Conservation (phyloP, 805 yeast genomes). For the Yamadazyma akitaensis region DNA sequence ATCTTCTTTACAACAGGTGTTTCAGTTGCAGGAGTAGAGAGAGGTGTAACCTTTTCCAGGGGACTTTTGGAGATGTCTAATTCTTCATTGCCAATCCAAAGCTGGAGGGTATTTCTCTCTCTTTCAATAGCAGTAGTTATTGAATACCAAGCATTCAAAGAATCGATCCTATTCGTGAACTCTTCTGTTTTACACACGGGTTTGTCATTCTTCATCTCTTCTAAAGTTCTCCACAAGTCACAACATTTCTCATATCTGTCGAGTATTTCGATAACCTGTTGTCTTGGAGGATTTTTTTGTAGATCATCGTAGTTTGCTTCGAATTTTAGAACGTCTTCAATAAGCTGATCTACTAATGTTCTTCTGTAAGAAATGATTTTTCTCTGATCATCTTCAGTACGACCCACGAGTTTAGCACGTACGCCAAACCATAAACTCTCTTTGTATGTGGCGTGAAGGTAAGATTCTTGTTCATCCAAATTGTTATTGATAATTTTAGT, state of each 20-base stretch:
- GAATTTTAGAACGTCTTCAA: constrained; percentile 67
- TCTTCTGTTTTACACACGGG: constrained; percentile 64
- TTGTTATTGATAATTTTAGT: constrained; percentile 57
- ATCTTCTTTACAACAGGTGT: constrained; percentile 23
- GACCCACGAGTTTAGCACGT: constrained; percentile 74
- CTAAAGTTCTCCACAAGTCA: constrained; percentile 72
- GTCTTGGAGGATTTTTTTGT: constrained; percentile 26
- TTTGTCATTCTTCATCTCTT: constrained; percentile 75
- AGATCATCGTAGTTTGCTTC: constrained; percentile 46
- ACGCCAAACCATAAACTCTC: constrained; percentile 87
- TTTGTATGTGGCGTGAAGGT: constrained; percentile 53
- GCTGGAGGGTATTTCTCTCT: constrained; percentile 56
- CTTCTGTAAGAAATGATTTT: constrained; percentile 66
- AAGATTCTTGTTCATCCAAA: constrained; percentile 42
- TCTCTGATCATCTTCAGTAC: constrained; percentile 76
- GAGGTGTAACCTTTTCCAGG: constrained; percentile 16
- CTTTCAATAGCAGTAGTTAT: constrained; percentile 65
- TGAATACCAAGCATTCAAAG: constrained; percentile 80
- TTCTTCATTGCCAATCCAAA: constrained; percentile 85
- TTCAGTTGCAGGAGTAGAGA: constrained; percentile 15
- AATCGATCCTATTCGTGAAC: constrained; percentile 65
- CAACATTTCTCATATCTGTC: constrained; percentile 64
- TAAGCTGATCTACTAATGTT: constrained; percentile 65
- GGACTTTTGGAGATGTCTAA: constrained; percentile 54
- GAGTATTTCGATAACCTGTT: constrained; percentile 54